Conservation (phyloP, 2,329 filamentous ascomycete genomes). For the Colletotrichum sp. region DNA sequence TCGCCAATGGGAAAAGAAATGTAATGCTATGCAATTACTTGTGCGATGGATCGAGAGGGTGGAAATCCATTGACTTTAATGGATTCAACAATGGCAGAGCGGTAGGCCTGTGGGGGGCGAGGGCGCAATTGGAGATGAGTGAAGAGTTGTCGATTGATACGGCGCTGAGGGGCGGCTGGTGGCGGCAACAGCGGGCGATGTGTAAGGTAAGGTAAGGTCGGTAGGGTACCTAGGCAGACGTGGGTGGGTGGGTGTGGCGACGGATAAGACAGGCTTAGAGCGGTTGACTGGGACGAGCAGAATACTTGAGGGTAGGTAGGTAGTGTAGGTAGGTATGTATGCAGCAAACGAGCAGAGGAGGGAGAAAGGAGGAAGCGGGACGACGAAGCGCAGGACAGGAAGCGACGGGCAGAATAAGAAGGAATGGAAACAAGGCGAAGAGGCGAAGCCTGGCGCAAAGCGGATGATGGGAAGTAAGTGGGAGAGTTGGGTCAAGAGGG, state of each 20-base stretch:
- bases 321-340: too few relatives aligned
- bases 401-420: conserved; percentile 2
- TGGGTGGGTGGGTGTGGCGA: background rate
- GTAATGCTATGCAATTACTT: background rate
- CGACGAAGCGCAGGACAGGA: background rate
- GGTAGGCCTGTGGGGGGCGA: background rate
- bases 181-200: background rate
- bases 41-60: background rate
- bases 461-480: conserved; percentile 10
- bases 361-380: background rate
- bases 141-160: background rate
- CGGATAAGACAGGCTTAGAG: background rate
- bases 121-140: background rate
- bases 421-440: background rate
- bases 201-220: background rate
- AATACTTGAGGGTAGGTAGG: background rate
- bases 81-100: background rate
- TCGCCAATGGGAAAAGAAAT: conserved; percentile 3
- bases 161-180: background rate
- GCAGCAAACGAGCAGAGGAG: background rate
- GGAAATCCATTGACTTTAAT: conserved; percentile 3
- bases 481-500: background rate
- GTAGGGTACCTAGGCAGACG: background rate
- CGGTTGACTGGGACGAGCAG: background rate
- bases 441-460: conserved; percentile 15